Base-by-base conservation (phyloP, 176 grass and related monocot species). In the Cymbopogon citratus region DNA sequence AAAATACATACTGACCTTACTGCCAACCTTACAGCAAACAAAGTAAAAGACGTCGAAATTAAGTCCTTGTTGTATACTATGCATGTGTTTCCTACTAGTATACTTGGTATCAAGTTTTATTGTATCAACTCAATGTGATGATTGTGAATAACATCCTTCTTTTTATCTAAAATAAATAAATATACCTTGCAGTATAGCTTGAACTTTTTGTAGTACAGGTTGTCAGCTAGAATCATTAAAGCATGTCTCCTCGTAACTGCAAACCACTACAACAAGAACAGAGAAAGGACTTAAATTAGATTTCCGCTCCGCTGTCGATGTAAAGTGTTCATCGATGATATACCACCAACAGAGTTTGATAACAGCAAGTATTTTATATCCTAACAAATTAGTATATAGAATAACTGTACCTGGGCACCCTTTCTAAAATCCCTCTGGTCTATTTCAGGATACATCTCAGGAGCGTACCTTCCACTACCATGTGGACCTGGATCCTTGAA, bases 161-260 rank as follows among this genome's bases (percentile, higher is more conserved):
- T 51, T 51, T 51, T 51, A 19, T 51, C 48, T 51, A 18, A 51
- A 16, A 49, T 51, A 51, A 51, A 51, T 28, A 60, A 65, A 49
- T 72, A 69, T 87, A 99, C 96, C 96, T 95, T 99, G 92, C 96
- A 99, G 81, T 99, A 95, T 77, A 91, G 85, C 85, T 93, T 99
- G 85, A 99, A 99, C 76, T 99, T 99, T 59, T 82, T 95, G 77
- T 99, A 95, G 89, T 99, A 99, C 75, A 99, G 88, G 59, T 25
- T 88, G 75, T 99, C 96, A 0, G 91, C 89, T 31, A 99, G 80
- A 95, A 99, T 99, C 87, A 95, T 34, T 78, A 99, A 86, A 88
- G 96, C 92, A 62, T 99, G 96, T 87, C 90, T 89, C 71, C 96
- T 83, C 27, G 94, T 99, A 69, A 99, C 81, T 71, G 92, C 87